phyloP scores from a whole-genome alignment of 345 rosid genomes.

The Salix udensis region DNA sequence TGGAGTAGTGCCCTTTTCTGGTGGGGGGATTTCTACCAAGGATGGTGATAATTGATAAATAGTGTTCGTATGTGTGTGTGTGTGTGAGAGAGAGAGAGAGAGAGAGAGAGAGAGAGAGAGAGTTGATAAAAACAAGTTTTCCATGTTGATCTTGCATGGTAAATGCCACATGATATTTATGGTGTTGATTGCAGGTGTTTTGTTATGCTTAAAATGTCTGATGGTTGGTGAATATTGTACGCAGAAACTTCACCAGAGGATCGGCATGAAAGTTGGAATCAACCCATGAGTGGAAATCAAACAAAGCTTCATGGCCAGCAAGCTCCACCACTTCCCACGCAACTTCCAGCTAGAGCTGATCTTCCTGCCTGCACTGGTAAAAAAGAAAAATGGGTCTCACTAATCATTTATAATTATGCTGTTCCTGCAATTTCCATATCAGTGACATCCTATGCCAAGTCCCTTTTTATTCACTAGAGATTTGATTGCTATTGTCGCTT shows the following conservation, averaged over 20 bases:
- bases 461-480: background rate
- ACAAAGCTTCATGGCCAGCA: constrained; percentile 48
- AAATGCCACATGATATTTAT: constrained; percentile 4
- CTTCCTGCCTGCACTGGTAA: constrained; percentile 88
- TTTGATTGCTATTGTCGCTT: background rate
- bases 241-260: constrained; percentile 54
- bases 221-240: constrained; percentile 13
- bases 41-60: background rate
- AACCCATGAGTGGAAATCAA: constrained; percentile 44
- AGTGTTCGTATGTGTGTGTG: background rate
- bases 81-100: background rate
- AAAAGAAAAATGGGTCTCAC: background rate
- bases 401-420: background rate
- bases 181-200: background rate
- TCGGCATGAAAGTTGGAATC: constrained; percentile 52
- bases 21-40: background rate
- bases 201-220: constrained; percentile 10
- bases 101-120: background rate
- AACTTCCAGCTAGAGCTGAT: constrained; percentile 86
- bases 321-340: constrained; percentile 57
- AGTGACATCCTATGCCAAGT: background rate
- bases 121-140: background rate
- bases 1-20: background rate
- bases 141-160: background rate
- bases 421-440: background rate